Evolutionary conservation across 2,329 filamentous ascomycete species (phyloP).

Genomic region (Conoideocrella luteorostrata): DNA sequence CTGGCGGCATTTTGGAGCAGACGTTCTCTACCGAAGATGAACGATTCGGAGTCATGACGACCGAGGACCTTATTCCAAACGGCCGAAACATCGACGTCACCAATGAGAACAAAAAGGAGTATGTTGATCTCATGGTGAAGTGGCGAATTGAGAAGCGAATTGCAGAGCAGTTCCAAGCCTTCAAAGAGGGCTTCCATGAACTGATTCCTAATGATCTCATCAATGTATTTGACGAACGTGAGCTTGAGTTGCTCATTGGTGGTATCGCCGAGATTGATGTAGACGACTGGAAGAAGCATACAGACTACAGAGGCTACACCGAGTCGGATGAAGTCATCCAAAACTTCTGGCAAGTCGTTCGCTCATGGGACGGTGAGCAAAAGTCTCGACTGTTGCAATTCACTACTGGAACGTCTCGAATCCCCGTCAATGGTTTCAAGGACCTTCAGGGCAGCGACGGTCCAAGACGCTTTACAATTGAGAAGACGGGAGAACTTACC

Average conservation of each 20-base stretch:
- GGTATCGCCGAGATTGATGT: constrained; percentile 99
- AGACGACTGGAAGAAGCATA: constrained; percentile 99
- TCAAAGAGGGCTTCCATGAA: constrained; percentile 96
- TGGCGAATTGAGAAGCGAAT: constrained; percentile 99
- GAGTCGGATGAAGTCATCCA: constrained; percentile 96
- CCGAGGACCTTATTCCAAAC: constrained; percentile 86
- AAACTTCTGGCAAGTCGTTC: constrained; percentile 98
- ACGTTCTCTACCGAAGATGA: constrained; percentile 98
- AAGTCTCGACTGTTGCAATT: constrained; percentile 96
- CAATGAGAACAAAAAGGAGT: constrained; percentile 98
- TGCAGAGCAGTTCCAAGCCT: constrained; percentile 95
- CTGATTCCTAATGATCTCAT: constrained; percentile 93
- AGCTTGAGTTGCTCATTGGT: constrained; percentile 91
- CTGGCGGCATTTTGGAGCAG: constrained; percentile 83
- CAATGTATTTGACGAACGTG: constrained; percentile 97
- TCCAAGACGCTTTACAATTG: constrained; percentile 91
- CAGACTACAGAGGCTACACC: constrained; percentile 96
- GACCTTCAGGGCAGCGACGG: constrained; percentile 96
- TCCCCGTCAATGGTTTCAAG: constrained; percentile 99
- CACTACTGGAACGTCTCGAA: constrained; percentile 93
- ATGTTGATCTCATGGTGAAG: constrained; percentile 96
- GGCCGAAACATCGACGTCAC: constrained; percentile 92
- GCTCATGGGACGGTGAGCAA: constrained; percentile 96
- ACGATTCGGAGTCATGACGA: constrained; percentile 88
- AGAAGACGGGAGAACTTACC: constrained; percentile 86